Conservation (phyloP, 208 protist genomes). For the Trypanosoma conorhini region DNA sequence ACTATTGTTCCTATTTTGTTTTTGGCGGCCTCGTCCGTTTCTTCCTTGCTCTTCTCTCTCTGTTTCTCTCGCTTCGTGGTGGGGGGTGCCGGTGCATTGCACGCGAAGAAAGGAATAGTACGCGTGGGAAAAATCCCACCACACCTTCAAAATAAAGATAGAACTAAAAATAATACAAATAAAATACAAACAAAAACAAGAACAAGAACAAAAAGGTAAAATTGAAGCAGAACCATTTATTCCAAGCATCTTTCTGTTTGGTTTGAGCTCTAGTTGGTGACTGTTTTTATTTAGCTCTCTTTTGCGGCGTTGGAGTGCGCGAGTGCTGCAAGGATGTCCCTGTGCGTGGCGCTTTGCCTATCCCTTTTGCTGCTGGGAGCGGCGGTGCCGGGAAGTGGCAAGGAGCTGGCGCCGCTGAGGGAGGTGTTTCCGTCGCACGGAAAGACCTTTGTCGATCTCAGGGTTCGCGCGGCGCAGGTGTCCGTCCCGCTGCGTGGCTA, state of each 20-base stretch:
- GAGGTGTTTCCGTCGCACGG: slow-evolving; percentile 40
- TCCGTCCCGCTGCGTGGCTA: slow-evolving; percentile 48
- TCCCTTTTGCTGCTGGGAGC: slow-evolving; percentile 8
- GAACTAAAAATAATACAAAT: neutral
- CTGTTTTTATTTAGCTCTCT: neutral
- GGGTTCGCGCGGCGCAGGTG: slow-evolving; percentile 36
- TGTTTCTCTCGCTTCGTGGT: neutral
- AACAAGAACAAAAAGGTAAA: neutral
- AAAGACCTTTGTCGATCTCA: slow-evolving; percentile 55
- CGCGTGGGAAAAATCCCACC: neutral
- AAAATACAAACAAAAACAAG: too few species aligned
- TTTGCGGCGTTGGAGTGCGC: too few species aligned
- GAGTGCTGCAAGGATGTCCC: too few species aligned
- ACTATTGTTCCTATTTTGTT: slow-evolving; percentile 18
- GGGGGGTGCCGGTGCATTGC: neutral
- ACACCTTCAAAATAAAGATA: neutral
- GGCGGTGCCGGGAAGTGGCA: neutral
- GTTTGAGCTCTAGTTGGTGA: neutral
- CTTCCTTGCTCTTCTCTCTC: neutral
- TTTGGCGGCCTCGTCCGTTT: neutral
- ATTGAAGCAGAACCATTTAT: neutral
- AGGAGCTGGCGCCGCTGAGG: slow-evolving; percentile 25
- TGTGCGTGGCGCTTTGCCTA: neutral
- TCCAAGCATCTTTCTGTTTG: neutral
- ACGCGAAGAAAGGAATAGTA: too few species aligned